phyloP scores from a whole-genome alignment of 2,329 filamentous ascomycete genomes.

The Pyrenophora tritici-repentis region DNA sequence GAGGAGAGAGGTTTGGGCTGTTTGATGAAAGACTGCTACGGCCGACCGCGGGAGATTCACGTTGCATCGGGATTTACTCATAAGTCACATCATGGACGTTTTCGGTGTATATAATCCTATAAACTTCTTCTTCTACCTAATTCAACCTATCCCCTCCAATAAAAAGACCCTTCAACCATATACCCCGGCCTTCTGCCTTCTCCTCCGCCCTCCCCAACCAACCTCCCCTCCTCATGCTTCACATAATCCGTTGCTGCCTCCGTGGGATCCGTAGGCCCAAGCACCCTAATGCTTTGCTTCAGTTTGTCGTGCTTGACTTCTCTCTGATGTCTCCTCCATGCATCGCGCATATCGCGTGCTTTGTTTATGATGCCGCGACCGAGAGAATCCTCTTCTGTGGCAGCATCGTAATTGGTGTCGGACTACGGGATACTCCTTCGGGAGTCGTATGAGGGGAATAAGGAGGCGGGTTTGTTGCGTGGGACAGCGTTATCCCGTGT shows the following conservation, averaged over 20 bases:
- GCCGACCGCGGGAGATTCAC: no score
- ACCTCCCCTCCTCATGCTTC: constrained; percentile 2
- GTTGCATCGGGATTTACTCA: no score
- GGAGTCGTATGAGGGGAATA: background rate
- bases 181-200: constrained; percentile 11
- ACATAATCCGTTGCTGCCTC: constrained; percentile 21
- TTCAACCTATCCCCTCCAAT: no score
- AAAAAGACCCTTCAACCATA: background rate
- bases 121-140: no score
- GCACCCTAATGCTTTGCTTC: constrained; percentile 39
- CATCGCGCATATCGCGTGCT: constrained; percentile 29
- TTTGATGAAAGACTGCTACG: background rate
- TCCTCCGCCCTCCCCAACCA: background rate
- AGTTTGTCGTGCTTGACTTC: constrained; percentile 33
- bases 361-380: constrained; percentile 26
- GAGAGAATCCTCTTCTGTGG: constrained; percentile 3
- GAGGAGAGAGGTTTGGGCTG: background rate
- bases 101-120: no score
- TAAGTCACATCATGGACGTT: no score
- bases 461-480: background rate
- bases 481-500: constrained; percentile 4
- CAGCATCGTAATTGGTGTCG: background rate
- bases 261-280: constrained; percentile 37
- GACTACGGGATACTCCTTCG: background rate
- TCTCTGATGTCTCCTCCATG: constrained; percentile 25